phyloP scores from a whole-genome alignment of 2,329 filamentous ascomycete genomes.

The Xylaria sp. region DNA sequence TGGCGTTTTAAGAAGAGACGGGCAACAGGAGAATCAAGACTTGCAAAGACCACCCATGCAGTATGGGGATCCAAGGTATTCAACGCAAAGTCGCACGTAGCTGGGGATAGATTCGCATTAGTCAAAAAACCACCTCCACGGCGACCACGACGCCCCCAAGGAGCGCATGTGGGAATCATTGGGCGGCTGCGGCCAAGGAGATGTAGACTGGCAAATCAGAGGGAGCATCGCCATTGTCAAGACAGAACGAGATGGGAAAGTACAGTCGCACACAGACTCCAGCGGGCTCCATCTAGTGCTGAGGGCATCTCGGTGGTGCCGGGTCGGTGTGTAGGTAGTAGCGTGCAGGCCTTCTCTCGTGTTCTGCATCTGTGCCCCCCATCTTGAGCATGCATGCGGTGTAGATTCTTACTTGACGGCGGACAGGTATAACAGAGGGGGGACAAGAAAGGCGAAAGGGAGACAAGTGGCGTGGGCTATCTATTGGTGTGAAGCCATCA shows the following conservation, averaged over 20 bases:
- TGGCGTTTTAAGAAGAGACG: slow-evolving; percentile 5
- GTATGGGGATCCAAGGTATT: slow-evolving; percentile 5
- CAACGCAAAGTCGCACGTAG: not conserved
- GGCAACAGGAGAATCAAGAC: not conserved
- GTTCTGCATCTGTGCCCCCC: slow-evolving; percentile 9
- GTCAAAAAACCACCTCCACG: not conserved
- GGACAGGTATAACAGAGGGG: not conserved
- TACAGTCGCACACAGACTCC: not conserved
- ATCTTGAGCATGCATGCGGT: slow-evolving; percentile 10
- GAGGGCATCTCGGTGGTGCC: slow-evolving; percentile 25
- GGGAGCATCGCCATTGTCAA: not conserved
- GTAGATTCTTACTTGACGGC: slow-evolving; percentile 6
- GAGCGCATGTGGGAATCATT: not conserved
- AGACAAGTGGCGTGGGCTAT: slow-evolving; percentile 21
- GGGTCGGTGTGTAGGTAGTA: slow-evolving; percentile 10
- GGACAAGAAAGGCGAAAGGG: not conserved
- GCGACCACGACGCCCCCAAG: not conserved
- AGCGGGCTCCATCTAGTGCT: slow-evolving; percentile 17
- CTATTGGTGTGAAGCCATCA: slow-evolving; percentile 22
- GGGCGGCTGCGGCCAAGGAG: not conserved
- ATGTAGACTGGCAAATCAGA: not conserved
- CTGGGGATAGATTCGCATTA: not conserved
- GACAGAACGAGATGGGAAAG: not conserved
- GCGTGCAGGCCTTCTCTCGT: slow-evolving; percentile 4
- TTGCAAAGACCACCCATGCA: not conserved